These are phyloP conservation scores for Solanum pinnatisectum DNA, from an alignment of 257 asterid genomes.

Conservation along the genomic window DNA sequence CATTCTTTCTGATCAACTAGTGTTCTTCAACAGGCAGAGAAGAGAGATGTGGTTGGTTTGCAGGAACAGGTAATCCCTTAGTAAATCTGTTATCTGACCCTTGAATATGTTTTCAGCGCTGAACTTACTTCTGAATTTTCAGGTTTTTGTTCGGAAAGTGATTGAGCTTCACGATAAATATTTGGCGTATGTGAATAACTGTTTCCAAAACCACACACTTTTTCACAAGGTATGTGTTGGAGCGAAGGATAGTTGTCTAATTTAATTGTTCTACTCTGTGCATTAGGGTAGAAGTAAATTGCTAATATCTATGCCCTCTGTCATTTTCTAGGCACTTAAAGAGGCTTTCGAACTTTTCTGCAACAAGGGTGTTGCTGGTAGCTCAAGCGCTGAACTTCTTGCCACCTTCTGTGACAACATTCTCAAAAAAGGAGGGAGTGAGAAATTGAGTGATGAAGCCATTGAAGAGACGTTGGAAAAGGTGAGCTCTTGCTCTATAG, in stretches of 20 bases:
- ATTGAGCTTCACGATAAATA: conserved; percentile 94
- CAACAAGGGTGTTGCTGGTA: conserved; percentile 98
- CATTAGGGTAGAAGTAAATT: background rate
- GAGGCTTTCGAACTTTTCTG: conserved; percentile 98
- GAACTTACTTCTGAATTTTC: conserved; percentile 15
- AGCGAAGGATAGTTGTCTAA: background rate
- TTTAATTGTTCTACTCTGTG: background rate
- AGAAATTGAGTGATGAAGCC: conserved; percentile 95
- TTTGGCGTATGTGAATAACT: conserved; percentile 81
- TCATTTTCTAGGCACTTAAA: conserved; percentile 68
- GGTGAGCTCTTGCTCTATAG: conserved; percentile 20
- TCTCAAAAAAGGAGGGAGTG: conserved; percentile 97
- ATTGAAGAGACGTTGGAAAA: conserved; percentile 96
- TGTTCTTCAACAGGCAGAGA: conserved; percentile 66
- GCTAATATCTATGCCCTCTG: background rate
- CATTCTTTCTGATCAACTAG: conserved; percentile 4
- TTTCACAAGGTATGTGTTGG: conserved; percentile 82
- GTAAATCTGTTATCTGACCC: background rate
- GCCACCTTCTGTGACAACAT: conserved; percentile 98
- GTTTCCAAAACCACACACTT: conserved; percentile 87
- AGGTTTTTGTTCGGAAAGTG: conserved; percentile 91
- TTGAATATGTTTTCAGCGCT: background rate
- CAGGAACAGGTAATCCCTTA: conserved; percentile 74
- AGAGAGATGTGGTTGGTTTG: conserved; percentile 76
- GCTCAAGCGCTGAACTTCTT: conserved; percentile 95